These are phyloP conservation scores for Scenedesmus sp. DNA, from an alignment of 163 green algal genomes.

Conservation along the genomic window DNA sequence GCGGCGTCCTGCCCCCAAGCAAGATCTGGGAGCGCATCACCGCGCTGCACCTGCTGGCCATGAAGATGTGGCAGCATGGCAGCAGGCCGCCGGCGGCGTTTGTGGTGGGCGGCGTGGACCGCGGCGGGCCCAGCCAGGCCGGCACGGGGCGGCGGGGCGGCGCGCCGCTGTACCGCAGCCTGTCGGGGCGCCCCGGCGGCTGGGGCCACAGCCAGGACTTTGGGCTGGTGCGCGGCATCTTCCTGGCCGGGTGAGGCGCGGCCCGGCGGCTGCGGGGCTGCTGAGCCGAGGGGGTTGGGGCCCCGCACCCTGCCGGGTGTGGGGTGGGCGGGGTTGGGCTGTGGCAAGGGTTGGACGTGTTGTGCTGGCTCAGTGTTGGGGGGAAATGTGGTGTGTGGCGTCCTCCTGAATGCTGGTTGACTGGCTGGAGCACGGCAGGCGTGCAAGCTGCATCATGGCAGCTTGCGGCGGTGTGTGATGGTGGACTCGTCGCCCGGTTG, in stretches of 20 bases:
- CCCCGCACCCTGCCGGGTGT: too few species aligned
- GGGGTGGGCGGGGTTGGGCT: too few species aligned
- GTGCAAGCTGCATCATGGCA: too few species aligned
- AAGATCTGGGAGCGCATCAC: conserved; percentile 33
- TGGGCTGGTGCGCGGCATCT: conserved; percentile 49
- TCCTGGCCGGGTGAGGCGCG: conserved; percentile 51
- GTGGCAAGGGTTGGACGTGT: too few species aligned
- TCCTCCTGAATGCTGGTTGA: too few species aligned
- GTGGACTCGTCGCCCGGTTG: too few species aligned
- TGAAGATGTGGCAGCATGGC: conserved; percentile 33
- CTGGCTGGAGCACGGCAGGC: too few species aligned
- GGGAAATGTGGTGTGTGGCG: too few species aligned
- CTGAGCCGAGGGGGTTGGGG: too few species aligned
- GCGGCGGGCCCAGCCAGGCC: background rate
- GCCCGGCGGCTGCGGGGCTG: background rate
- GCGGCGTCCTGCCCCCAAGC: background rate
- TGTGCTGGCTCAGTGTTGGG: too few species aligned
- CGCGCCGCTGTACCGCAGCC: conserved; percentile 27
- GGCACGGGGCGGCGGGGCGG: background rate
- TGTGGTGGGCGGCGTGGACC: background rate
- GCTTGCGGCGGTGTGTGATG: too few species aligned
- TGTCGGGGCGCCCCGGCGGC: background rate
- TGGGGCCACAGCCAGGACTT: conserved; percentile 60
- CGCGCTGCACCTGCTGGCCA: conserved; percentile 41
- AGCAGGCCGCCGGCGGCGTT: conserved; percentile 4